Percentiles rank a stretch among this genome's conserved stretches.
Evolutionary conservation across 176 grass and related monocot genomes (phyloP).

Genomic region (Raddia distichophylla): DNA sequence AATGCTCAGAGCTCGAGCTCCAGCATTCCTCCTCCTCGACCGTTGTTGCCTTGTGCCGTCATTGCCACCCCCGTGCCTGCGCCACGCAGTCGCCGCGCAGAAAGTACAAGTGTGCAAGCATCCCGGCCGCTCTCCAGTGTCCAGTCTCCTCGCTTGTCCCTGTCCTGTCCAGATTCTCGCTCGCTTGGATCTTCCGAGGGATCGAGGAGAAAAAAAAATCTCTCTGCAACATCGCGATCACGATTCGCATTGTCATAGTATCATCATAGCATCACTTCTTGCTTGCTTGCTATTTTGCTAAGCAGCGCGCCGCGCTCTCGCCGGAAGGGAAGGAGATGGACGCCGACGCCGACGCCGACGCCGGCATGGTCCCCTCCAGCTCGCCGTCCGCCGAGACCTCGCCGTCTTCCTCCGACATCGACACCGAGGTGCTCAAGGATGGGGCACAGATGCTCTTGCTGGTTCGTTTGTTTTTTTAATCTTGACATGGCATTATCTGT

Average conservation of each 20-base stretch:
- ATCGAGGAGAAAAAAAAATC: background rate
- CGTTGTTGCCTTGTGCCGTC: constrained; percentile 25
- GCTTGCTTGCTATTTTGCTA: background rate
- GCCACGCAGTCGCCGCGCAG: background rate
- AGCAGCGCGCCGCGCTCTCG: background rate
- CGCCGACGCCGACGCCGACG: constrained; percentile 1
- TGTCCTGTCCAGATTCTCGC: background rate
- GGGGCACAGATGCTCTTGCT: background rate
- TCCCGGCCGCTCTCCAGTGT: background rate
- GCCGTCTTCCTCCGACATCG: constrained; percentile 80
- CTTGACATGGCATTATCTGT: background rate
- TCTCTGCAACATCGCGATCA: background rate
- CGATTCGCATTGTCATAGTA: background rate
- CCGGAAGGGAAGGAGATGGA: constrained; percentile 53
- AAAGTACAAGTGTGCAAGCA: background rate
- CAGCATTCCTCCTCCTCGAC: constrained; percentile 30
- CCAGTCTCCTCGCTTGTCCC: background rate
- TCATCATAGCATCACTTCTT: background rate
- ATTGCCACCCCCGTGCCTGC: background rate
- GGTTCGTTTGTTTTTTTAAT: background rate
- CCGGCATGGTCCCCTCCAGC: constrained; percentile 51
- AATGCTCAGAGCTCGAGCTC: constrained; percentile 28
- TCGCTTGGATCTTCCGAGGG: background rate
- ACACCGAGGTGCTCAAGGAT: constrained; percentile 66
- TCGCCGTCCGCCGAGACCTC: constrained; percentile 75